These are phyloP conservation scores for Hypoxylon trugodes DNA, from an alignment of 495 filamentous ascomycete species.

Conservation along the genomic window DNA sequence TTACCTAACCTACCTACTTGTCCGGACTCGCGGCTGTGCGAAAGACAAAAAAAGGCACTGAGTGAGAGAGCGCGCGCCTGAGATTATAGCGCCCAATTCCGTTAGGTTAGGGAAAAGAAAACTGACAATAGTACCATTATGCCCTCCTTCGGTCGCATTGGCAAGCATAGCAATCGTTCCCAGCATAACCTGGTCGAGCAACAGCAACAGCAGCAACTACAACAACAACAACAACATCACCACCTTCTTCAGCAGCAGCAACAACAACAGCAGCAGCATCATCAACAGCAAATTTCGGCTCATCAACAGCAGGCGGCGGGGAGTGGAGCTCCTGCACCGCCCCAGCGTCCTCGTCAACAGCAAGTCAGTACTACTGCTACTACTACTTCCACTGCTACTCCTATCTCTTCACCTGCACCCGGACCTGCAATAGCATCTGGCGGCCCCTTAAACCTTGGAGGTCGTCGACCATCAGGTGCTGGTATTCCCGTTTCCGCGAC, in stretches of 20 bases:
- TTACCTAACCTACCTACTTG: background rate
- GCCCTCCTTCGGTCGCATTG: slow-evolving; percentile 56
- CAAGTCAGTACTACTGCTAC: slow-evolving; percentile 13
- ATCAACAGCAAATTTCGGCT: slow-evolving; percentile 32
- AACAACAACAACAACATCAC: slow-evolving; percentile 43
- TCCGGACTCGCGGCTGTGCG: slow-evolving; percentile 18
- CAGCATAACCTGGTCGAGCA: slow-evolving; percentile 59
- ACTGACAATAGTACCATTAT: slow-evolving; percentile 48
- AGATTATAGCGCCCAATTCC: slow-evolving; percentile 16
- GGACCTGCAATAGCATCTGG: slow-evolving; percentile 20
- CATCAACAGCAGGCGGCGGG: slow-evolving; percentile 45
- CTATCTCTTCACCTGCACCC: slow-evolving; percentile 19
- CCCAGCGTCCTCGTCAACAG: slow-evolving; percentile 40
- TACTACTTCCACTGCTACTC: slow-evolving; percentile 12
- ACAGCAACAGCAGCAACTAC: slow-evolving; percentile 46
- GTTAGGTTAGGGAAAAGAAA: slow-evolving; percentile 18
- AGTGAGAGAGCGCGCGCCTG: slow-evolving; percentile 15
- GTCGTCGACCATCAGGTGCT: slow-evolving; percentile 37
- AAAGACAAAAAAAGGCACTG: slow-evolving; percentile 23
- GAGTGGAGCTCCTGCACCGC: slow-evolving; percentile 46
- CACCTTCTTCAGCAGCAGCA: slow-evolving; percentile 39
- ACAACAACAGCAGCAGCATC: slow-evolving; percentile 43
- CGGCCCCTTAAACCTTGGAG: slow-evolving; percentile 21
- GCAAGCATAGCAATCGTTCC: slow-evolving; percentile 58
- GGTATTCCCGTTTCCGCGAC: slow-evolving; percentile 30